Evolutionary conservation across 129 eudicot species (phyloP), one percentile per base, ranked within the genome.

Genomic region (Helianthus tuberosus): DNA sequence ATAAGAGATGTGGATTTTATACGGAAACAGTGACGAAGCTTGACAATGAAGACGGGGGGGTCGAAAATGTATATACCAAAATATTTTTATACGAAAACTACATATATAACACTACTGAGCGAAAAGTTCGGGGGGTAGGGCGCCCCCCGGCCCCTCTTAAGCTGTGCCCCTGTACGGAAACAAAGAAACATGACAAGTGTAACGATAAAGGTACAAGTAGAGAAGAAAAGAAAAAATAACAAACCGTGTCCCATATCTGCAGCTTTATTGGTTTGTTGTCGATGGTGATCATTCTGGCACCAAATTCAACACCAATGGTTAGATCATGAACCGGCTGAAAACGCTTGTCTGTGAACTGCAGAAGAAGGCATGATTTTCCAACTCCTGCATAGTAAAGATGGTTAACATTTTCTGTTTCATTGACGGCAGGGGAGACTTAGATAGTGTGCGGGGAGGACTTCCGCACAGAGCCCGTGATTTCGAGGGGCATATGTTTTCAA

Each of bases 291-390:
- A 93, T 93, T 77, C 96, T 75, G 68, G 98, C 96, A 50, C 98
- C 98, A 84, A 90, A 93, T 67, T 93, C 98, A 53, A 93, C 98
- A 57, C 98, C 98, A 71, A 93, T 93, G 65, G 96, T 93, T 83
- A 83, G 64, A 64, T 92, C 96, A 80, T 92, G 98, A 70, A 92
- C 96, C 5, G 96, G 98, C 75, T 92, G 96, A 83, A 93, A 93
- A 16, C 98, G 89, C 80, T 93, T 93, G 84, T 93, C 98, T 0
- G 98, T 93, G 76, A 93, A 93, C 85, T 93, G 98, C 75, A 93
- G 83, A 75, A 93, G 98, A 51, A 93, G 96, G 64, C 96, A 93
- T 74, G 98, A 81, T 70, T 81, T 81, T 75, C 85, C 85, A 81
- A 81, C 84, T 43, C 84, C 84, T 81, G 77, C 72, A 69, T 46